phyloP scores from a whole-genome alignment of 768 basidiomycete species.

The Agrocybe praecox region DNA sequence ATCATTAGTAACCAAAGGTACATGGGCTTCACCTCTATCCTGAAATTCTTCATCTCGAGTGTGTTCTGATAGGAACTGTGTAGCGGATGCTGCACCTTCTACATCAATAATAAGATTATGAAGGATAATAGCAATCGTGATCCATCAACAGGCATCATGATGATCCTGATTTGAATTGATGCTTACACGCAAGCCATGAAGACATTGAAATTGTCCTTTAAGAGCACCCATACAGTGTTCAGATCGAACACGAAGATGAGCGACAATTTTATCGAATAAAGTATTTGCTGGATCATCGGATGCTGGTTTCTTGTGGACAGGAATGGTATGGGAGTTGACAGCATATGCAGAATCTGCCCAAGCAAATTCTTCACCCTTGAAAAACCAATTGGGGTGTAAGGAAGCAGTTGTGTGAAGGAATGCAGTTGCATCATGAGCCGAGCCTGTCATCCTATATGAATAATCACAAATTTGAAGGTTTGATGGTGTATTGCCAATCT shows the following conservation, averaged over 20 bases:
- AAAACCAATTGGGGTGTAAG: slow-evolving; percentile 23
- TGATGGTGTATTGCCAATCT: slow-evolving; percentile 37
- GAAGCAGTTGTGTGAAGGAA: slow-evolving; percentile 31
- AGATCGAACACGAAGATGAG: slow-evolving; percentile 31
- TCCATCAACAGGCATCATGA: slow-evolving; percentile 27
- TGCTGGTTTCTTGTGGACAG: slow-evolving; percentile 31
- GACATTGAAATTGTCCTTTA: slow-evolving; percentile 34
- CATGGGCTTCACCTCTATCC: neutral
- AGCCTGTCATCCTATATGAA: slow-evolving; percentile 32
- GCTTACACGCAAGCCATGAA: slow-evolving; percentile 28
- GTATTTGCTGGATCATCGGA: slow-evolving; percentile 24
- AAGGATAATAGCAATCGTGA: slow-evolving; percentile 33
- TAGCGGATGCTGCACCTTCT: slow-evolving; percentile 24
- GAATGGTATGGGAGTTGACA: slow-evolving; percentile 4
- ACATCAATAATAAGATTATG: slow-evolving; percentile 36
- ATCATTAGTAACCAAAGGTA: too few species aligned
- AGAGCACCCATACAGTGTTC: slow-evolving; percentile 40
- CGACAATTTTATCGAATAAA: slow-evolving; percentile 26
- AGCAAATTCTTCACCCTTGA: slow-evolving; percentile 30
- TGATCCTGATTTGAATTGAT: slow-evolving; percentile 31
- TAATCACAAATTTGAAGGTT: slow-evolving; percentile 32
- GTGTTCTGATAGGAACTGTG: slow-evolving; percentile 13
- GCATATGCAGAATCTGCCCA: slow-evolving; percentile 23
- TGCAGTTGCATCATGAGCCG: slow-evolving; percentile 34
- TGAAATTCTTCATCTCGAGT: neutral